phyloP scores from a whole-genome alignment of 2,329 filamentous ascomycete genomes.

The Verticillium nubilum region DNA sequence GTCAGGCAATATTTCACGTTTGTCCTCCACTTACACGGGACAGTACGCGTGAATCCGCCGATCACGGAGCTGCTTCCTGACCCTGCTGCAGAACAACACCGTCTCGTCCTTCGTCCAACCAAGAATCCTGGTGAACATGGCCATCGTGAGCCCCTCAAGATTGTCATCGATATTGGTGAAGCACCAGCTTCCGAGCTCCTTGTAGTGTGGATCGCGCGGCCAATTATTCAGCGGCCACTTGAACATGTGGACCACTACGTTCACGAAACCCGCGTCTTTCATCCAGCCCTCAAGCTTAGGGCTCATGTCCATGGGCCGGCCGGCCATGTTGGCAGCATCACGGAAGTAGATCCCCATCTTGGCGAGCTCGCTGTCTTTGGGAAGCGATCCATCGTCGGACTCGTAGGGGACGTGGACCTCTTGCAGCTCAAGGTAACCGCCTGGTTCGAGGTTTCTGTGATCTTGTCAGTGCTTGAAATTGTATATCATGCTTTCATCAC shows the following conservation, averaged over 20 bases:
- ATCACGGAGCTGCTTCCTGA: constrained; percentile 19
- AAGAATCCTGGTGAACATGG: constrained; percentile 19
- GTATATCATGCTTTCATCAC: too few species aligned
- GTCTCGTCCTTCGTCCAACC: constrained; percentile 19
- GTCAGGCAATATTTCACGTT: too few species aligned
- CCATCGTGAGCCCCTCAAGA: constrained; percentile 22
- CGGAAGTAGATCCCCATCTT: constrained; percentile 22
- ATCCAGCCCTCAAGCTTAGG: constrained; percentile 1
- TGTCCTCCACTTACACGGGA: constrained; percentile 13
- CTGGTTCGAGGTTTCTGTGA: constrained; percentile 20
- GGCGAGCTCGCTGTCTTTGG: constrained; percentile 19
- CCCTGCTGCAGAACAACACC: constrained; percentile 15
- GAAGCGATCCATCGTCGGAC: constrained; percentile 24
- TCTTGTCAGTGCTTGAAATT: neutral
- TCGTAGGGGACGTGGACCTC: constrained; percentile 20
- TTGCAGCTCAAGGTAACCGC: constrained; percentile 27
- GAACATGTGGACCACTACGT: constrained; percentile 19
- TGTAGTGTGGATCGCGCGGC: constrained; percentile 20
- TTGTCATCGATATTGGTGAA: constrained; percentile 15
- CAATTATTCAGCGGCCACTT: constrained; percentile 25
- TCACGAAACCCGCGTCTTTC: constrained; percentile 18
- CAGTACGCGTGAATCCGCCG: constrained; percentile 20
- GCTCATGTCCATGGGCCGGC: constrained; percentile 22
- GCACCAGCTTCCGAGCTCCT: constrained; percentile 16
- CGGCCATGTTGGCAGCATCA: constrained; percentile 21